Base-by-base conservation (phyloP, 306 rosid genomes). In the Fagus crenata region DNA sequence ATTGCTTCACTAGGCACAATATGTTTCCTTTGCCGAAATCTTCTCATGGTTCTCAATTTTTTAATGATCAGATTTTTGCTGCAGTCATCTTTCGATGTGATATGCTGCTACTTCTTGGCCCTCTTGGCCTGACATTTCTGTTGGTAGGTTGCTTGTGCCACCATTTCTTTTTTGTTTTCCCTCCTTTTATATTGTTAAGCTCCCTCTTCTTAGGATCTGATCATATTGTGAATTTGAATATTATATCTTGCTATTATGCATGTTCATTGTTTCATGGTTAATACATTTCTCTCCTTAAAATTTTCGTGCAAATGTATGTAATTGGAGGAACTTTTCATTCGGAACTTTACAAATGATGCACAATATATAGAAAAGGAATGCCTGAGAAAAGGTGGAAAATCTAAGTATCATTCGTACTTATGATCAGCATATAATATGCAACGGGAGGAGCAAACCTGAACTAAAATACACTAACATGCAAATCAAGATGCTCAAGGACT, bases 11-110 rank as follows among this genome's bases (percentile, higher is more conserved):
- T 28, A 8, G 39, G 36, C 28, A 59, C 8, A 7, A 13, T 61
- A 67, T 53, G 61, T 67, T 5, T 18, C 15, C 63, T 73, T 64
- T 59, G 77, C 68, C 74, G 43, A 80, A 53, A 67, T 75, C 72
- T 71, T 74, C 60, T 74, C 55, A 74, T 77, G 51, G 40, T 31
- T 31, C 69, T 77, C 32, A 36, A 6, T 75, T 72, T 51, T 82
- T 54, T 74, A 75, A 72, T 87, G 59, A 53, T 84, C 95, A 94
- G 98, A 87, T 94, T 77, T 94, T 90, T 79, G 92, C 98, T 77
- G 90, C 98, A 5, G 63, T 82, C 75, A 72, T 82, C 80, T 88
- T 94, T 84, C 88, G 98, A 89, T 94, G 98, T 87, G 98, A 94
- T 85, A 84, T 85, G 78, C 78, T 94, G 78, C 79, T 94, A 81